A percentile compares a stretch with the other conserved stretches of the same genome.
These are phyloP conservation scores for Cucumis melo DNA, from an alignment of 306 rosid genomes.

Conservation along the genomic window DNA sequence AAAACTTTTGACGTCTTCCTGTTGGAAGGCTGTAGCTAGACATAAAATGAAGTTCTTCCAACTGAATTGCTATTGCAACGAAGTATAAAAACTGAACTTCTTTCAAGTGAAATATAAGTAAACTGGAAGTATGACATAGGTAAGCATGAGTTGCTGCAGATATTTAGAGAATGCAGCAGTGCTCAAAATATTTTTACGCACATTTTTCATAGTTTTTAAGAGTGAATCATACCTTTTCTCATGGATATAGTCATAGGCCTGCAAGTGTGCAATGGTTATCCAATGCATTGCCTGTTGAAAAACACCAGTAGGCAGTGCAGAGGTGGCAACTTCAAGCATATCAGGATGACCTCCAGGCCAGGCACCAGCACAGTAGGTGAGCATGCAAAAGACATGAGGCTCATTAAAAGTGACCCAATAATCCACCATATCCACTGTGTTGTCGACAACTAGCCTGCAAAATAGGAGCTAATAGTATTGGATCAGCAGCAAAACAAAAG, in stretches of 20 bases:
- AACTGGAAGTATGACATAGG: neutral
- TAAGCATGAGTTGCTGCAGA: neutral
- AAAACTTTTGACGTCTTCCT: neutral
- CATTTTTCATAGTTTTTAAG: neutral
- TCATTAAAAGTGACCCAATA: conserved; percentile 94
- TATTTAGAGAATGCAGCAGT: neutral
- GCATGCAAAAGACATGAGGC: conserved; percentile 84
- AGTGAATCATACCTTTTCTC: conserved; percentile 36
- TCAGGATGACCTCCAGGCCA: conserved; percentile 99
- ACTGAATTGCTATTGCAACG: neutral
- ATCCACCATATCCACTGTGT: conserved; percentile 62
- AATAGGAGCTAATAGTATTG: conserved; percentile 4
- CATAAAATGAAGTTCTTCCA: neutral
- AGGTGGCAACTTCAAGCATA: conserved; percentile 83
- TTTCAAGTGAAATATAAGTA: neutral
- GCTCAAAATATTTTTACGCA: neutral
- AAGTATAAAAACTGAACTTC: neutral
- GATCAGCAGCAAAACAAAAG: neutral
- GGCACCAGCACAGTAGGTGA: conserved; percentile 88
- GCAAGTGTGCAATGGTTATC: conserved; percentile 81
- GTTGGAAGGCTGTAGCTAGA: neutral
- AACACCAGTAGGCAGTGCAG: conserved; percentile 87
- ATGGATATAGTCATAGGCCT: conserved; percentile 81
- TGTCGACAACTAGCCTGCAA: conserved; percentile 74
- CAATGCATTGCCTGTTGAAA: conserved; percentile 95